phyloP scores from a whole-genome alignment of 202 grass and related monocot genomes.

The Miscanthus sacchariflorus region DNA sequence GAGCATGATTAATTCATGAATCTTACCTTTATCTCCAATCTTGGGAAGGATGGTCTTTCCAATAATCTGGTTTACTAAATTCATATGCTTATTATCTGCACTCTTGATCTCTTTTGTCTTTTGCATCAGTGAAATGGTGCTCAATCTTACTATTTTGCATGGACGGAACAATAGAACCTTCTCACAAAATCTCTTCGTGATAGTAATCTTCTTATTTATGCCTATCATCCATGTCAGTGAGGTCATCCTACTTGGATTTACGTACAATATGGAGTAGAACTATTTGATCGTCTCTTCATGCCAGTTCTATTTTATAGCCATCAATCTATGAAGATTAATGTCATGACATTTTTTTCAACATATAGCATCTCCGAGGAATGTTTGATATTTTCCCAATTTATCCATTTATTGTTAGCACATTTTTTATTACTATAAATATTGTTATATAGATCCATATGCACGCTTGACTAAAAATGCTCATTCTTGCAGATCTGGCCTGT shows the following conservation, averaged over 20 bases:
- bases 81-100: too few species aligned
- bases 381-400: background rate
- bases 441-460: background rate
- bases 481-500: background rate
- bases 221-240: background rate
- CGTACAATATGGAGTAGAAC: background rate
- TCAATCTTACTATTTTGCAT: background rate
- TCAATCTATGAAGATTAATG: background rate
- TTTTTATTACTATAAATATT: background rate
- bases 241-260: background rate
- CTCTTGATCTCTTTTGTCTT: background rate
- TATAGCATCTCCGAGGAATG: too few species aligned
- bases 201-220: background rate
- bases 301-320: background rate
- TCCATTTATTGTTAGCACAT: background rate
- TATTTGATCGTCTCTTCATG: background rate
- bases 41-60: too few species aligned
- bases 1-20: too few species aligned
- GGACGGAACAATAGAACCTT: background rate
- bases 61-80: too few species aligned
- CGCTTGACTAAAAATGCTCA: background rate
- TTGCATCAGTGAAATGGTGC: background rate
- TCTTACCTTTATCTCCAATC: too few species aligned
- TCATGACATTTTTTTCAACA: too few species aligned
- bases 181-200: background rate